Evolutionary conservation across 1,284 basidiomycete genomes (phyloP).

Genomic region (Hortiboletus rubellus): DNA sequence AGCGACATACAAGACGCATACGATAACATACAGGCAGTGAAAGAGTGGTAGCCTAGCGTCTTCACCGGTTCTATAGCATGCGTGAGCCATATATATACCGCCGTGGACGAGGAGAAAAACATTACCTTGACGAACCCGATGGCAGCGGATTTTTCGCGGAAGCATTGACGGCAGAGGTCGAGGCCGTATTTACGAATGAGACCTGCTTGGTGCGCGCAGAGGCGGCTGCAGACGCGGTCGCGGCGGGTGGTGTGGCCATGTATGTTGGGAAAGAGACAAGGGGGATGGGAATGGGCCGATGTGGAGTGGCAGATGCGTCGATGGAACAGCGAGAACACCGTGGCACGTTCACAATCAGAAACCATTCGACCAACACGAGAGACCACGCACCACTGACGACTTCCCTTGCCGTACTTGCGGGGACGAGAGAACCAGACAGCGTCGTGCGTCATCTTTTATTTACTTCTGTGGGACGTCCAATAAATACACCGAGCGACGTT

Average conservation of each 20-base stretch:
- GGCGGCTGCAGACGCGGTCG: conserved; percentile 59
- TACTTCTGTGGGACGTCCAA: background rate
- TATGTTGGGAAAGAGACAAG: no score
- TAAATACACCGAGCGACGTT: background rate
- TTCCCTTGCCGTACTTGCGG: conserved; percentile 93
- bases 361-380: background rate
- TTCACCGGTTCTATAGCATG: conserved; percentile 3
- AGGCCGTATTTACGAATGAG: conserved; percentile 94
- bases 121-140: conserved; percentile 93
- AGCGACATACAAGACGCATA: background rate
- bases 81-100: background rate
- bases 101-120: conserved; percentile 18
- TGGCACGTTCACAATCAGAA: background rate
- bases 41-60: background rate
- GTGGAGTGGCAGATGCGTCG: background rate
- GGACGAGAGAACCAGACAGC: conserved; percentile 92
- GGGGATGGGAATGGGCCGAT: no score
- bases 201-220: conserved; percentile 95
- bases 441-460: conserved; percentile 69
- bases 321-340: background rate
- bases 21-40: background rate
- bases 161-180: conserved; percentile 97
- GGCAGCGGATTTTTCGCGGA: conserved; percentile 92
- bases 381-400: conserved; percentile 76
- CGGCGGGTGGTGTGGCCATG: no score